These are phyloP conservation scores for Colletotrichum truncatum DNA, from an alignment of 2,329 filamentous ascomycete species.

Conservation along the genomic window DNA sequence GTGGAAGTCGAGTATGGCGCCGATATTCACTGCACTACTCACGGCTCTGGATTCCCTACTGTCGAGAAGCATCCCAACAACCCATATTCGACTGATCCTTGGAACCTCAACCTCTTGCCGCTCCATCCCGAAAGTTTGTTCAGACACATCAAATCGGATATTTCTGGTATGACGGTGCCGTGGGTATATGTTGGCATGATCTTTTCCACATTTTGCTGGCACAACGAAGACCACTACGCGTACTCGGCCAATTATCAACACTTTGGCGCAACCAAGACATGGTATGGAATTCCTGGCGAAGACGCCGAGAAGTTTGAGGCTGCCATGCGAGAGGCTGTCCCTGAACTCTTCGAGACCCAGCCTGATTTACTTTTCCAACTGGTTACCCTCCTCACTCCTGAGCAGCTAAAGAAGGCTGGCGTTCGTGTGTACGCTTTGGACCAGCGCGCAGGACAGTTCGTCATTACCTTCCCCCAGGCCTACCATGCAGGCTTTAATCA, in stretches of 20 bases:
- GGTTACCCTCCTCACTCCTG: conserved; percentile 93
- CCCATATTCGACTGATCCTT: conserved; percentile 87
- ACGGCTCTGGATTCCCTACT: conserved; percentile 96
- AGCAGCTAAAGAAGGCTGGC: conserved; percentile 91
- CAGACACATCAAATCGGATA: conserved; percentile 96
- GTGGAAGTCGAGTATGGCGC: conserved; percentile 98
- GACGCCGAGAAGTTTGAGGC: conserved; percentile 95
- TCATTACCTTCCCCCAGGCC: conserved; percentile 95
- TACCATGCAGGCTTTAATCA: conserved; percentile 99
- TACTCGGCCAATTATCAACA: conserved; percentile 99
- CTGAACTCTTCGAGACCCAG: conserved; percentile 95
- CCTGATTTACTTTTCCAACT: conserved; percentile 96
- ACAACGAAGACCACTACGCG: conserved; percentile 97
- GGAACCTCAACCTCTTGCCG: conserved; percentile 95
- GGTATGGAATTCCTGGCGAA: conserved; percentile 96
- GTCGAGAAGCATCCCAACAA: conserved; percentile 90
- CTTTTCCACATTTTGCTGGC: conserved; percentile 99
- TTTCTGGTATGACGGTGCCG: conserved; percentile 98
- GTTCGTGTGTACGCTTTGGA: conserved; percentile 96
- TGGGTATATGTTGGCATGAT: conserved; percentile 99
- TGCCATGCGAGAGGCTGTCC: conserved; percentile 94
- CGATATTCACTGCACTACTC: conserved; percentile 97
- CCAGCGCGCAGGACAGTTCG: conserved; percentile 93
- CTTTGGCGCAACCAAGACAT: conserved; percentile 97
- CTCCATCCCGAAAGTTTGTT: conserved; percentile 93